phyloP scores from a whole-genome alignment of 2,329 filamentous ascomycete genomes.

The Cladosporium sp. region DNA sequence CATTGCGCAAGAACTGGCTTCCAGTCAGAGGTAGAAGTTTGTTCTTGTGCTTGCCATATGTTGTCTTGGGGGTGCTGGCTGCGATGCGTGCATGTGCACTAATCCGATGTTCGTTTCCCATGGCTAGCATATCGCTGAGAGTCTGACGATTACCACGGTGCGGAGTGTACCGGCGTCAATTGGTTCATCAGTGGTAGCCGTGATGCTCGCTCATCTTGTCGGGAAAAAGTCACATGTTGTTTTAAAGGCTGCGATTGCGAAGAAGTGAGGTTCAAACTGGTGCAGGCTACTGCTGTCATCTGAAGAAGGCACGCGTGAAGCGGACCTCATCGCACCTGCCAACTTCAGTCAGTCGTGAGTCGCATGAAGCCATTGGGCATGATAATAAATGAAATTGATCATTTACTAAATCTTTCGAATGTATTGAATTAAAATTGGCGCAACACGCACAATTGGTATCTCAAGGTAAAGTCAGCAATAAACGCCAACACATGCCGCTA shows the following conservation, averaged over 20 bases:
- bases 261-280: background rate
- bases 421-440: slow-evolving; percentile 17
- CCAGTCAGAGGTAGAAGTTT: slow-evolving; percentile 27
- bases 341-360: background rate
- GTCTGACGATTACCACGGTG: background rate
- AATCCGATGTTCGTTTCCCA: background rate
- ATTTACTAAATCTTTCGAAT: background rate
- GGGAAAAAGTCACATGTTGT: background rate
- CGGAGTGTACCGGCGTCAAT: background rate
- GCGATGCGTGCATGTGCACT: slow-evolving; percentile 2
- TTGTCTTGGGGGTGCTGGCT: slow-evolving; percentile 19
- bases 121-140: background rate
- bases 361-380: background rate
- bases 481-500: slow-evolving; percentile 18
- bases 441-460: slow-evolving; percentile 17
- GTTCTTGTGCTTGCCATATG: slow-evolving; percentile 25
- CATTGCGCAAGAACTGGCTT: slow-evolving; percentile 24
- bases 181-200: background rate
- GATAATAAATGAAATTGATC: background rate
- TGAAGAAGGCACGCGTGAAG: slow-evolving; percentile 6
- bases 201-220: background rate
- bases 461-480: slow-evolving; percentile 18
- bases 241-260: background rate
- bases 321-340: slow-evolving; percentile 3
- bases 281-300: background rate